phyloP scores from a whole-genome alignment of 495 filamentous ascomycete genomes.

The Aspergillus mulundensis region DNA sequence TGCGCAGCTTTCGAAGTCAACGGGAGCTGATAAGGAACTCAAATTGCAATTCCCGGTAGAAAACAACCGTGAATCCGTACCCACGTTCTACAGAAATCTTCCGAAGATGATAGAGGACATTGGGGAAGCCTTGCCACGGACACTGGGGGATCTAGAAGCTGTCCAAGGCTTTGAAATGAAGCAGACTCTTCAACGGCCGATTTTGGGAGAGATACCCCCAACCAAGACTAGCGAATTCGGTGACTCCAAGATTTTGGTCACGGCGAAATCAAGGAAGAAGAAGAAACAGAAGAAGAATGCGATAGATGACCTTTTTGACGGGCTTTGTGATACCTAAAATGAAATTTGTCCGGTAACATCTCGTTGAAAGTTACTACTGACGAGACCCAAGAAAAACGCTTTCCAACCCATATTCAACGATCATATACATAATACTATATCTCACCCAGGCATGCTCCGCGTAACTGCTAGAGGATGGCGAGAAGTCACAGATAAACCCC shows the following conservation, averaged over 20 bases:
- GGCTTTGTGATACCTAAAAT: constrained; percentile 36
- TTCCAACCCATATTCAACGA: no score
- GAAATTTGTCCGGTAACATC: no score
- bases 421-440: no score
- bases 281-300: constrained; percentile 49
- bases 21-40: constrained; percentile 29
- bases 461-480: not conserved
- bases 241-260: constrained; percentile 1
- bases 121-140: constrained; percentile 30
- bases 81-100: not conserved
- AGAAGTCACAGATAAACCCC: no score
- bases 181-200: not conserved
- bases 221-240: constrained; percentile 5
- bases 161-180: not conserved
- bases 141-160: not conserved
- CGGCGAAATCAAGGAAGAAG: constrained; percentile 3
- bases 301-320: constrained; percentile 60
- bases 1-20: constrained; percentile 52
- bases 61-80: not conserved
- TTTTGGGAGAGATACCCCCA: not conserved
- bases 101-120: constrained; percentile 23
- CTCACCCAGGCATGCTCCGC: no score
- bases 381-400: not conserved
- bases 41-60: constrained; percentile 6
- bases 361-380: no score